phyloP scores from a whole-genome alignment of 2,329 filamentous ascomycete genomes.

The Penicillium capsulatum region DNA sequence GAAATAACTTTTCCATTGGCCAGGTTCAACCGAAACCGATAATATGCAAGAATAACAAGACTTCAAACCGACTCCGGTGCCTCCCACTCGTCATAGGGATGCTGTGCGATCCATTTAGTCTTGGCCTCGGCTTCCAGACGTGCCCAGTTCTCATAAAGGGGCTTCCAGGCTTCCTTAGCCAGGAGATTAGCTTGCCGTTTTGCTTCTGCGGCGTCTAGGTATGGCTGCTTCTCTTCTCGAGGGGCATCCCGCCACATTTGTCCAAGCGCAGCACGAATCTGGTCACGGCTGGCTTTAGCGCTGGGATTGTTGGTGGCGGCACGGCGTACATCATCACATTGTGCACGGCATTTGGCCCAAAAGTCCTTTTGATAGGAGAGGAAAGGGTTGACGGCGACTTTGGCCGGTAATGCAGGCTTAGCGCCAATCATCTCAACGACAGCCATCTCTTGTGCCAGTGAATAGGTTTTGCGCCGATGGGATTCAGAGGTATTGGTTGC shows the following conservation, averaged over 20 bases:
- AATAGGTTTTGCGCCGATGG: constrained; percentile 48
- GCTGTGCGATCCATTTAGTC: constrained; percentile 37
- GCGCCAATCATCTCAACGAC: constrained; percentile 65
- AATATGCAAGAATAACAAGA: too few species aligned
- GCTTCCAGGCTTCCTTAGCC: constrained; percentile 68
- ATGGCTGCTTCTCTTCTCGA: constrained; percentile 69
- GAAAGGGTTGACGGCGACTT: constrained; percentile 78
- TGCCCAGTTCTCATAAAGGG: constrained; percentile 54
- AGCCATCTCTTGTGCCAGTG: constrained; percentile 54
- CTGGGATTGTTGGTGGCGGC: constrained; percentile 61
- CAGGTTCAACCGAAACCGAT: too few species aligned
- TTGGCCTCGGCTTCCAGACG: constrained; percentile 36
- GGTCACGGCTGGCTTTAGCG: constrained; percentile 63
- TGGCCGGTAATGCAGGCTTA: constrained; percentile 66
- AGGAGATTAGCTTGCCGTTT: constrained; percentile 66
- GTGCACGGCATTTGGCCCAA: constrained; percentile 58
- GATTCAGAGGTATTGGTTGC: constrained; percentile 17
- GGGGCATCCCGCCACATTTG: constrained; percentile 83
- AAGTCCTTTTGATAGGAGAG: constrained; percentile 79
- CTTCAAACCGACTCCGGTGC: too few species aligned
- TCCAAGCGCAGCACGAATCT: constrained; percentile 79
- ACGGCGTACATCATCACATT: constrained; percentile 66
- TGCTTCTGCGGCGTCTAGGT: constrained; percentile 66
- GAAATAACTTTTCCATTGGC: too few species aligned
- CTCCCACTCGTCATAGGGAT: constrained; percentile 36